Evolutionary conservation across 495 filamentous ascomycete species (phyloP), one percentile per base, ranked within the genome.

Genomic region (Lophiostoma macrostomum): DNA sequence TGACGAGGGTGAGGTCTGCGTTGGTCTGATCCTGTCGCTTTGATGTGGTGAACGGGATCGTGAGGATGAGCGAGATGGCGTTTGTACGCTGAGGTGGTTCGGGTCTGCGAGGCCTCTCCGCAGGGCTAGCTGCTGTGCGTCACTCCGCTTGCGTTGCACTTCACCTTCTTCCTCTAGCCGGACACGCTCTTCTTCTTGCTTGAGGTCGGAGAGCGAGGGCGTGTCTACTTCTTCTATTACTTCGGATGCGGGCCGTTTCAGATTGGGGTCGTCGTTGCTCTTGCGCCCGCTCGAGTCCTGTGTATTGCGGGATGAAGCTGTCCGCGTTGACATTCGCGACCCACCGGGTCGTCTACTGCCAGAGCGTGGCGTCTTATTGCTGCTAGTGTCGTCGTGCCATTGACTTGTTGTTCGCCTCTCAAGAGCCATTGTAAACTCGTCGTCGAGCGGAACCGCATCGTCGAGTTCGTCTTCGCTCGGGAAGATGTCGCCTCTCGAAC

Each of bases 401-500:
- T 39, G 34, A 4, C 49, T 43, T 5, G 84, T 87, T 23, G 76
- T 78, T 25, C 83, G 76, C 31, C 84, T 76, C 24, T 84, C 84
- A 23, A 96, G 70, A 1, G 80, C 79, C 70, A 95, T 81, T 1
- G 88, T 82, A 60, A 97, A 95, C 62, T 97, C 93, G 69, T 97
- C 93, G 60, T 90, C 88, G 43, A 98, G 72, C 1, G 93, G 90
- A 20, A 96, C 81, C 0, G 93, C 93, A 75, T 98, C 88, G 38
- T 81, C 85, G 53, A 64, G 34, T 36, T 96, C 93, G 41, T 83
- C 86, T 54, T 95, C 91, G 60, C 91, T 96, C 1, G 88, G 90
- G 57, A 96, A 91, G 18, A 99, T 73, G 69, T 99, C 93, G 0
- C 90, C 90, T 42, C 94, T 78, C n/a, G 91, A 96, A 62, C 93